Evolutionary conservation across 1,284 basidiomycete species (phyloP).

Genomic region (Ceratobasidium sp.): DNA sequence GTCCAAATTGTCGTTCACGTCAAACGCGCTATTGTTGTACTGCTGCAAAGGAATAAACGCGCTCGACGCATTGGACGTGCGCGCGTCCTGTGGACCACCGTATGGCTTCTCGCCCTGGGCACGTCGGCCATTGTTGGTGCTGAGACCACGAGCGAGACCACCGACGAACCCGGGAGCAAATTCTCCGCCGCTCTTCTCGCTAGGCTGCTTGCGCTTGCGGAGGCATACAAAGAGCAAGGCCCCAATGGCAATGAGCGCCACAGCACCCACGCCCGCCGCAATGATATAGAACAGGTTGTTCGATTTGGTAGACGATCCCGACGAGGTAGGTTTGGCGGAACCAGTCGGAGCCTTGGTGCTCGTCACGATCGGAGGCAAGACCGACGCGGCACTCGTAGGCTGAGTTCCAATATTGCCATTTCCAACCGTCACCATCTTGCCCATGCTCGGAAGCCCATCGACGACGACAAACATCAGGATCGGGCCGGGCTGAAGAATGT

Average conservation of each 20-base stretch:
- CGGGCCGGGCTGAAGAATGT: constrained; percentile 77
- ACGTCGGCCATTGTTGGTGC: constrained; percentile 25
- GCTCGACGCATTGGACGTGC: constrained; percentile 27
- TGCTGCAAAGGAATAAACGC: constrained; percentile 40
- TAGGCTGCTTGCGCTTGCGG: constrained; percentile 14
- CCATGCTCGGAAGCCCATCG: constrained; percentile 78
- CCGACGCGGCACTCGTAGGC: constrained; percentile 47
- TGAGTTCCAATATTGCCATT: constrained; percentile 74
- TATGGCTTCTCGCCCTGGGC: constrained; percentile 36
- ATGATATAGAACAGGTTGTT: constrained; percentile 16
- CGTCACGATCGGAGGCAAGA: constrained; percentile 51
- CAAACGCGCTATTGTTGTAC: constrained; percentile 40
- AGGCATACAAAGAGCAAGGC: constrained; percentile 17
- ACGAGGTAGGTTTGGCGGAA: not conserved
- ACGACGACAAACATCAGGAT: constrained; percentile 81
- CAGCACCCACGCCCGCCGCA: constrained; percentile 16
- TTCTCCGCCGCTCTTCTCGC: constrained; percentile 20
- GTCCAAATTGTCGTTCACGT: constrained; percentile 33
- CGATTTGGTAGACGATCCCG: not conserved
- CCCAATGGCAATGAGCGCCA: constrained; percentile 19
- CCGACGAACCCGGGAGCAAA: constrained; percentile 32
- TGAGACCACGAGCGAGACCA: constrained; percentile 20
- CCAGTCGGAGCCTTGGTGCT: constrained; percentile 26
- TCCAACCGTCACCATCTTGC: constrained; percentile 76
- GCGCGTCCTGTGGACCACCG: not conserved